A percentile compares a stretch with the other conserved stretches of the same genome.
Conservation (phyloP, 169 alveolate genomes). For the Perkinsus chesapeaki region DNA sequence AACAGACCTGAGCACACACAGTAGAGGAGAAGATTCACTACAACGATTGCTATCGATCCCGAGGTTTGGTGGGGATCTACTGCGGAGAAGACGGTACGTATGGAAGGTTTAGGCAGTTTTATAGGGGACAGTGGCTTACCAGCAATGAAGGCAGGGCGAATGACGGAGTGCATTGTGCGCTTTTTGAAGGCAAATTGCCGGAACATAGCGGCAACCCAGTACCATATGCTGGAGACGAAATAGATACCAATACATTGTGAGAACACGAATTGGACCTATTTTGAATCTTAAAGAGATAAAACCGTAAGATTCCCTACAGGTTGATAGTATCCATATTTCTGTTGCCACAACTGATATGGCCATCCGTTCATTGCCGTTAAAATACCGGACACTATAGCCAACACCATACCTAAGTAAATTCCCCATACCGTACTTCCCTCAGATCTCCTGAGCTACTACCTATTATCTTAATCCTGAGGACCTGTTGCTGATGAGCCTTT, state of each 20-base stretch:
- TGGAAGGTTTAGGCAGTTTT: neutral
- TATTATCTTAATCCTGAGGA: neutral
- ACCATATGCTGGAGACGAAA: neutral
- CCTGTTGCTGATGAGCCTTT: neutral
- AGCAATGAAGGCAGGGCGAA: neutral
- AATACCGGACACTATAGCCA: neutral
- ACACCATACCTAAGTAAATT: neutral
- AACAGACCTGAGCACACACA: neutral
- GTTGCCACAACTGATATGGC: neutral
- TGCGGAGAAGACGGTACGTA: no score
- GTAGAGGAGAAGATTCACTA: no score
- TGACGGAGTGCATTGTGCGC: neutral
- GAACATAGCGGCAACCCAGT: neutral
- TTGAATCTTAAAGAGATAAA: neutral
- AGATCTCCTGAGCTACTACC: neutral
- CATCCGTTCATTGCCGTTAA: neutral
- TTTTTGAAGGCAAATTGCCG: neutral
- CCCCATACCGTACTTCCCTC: no score
- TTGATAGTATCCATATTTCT: neutral
- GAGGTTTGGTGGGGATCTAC: no score
- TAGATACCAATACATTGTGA: neutral
- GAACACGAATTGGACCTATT: neutral
- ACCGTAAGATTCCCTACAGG: neutral
- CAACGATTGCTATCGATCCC: no score
- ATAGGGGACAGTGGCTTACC: neutral